phyloP scores from a whole-genome alignment of 192 early-diverging fungal genomes.

The Diversispora epigaea region DNA sequence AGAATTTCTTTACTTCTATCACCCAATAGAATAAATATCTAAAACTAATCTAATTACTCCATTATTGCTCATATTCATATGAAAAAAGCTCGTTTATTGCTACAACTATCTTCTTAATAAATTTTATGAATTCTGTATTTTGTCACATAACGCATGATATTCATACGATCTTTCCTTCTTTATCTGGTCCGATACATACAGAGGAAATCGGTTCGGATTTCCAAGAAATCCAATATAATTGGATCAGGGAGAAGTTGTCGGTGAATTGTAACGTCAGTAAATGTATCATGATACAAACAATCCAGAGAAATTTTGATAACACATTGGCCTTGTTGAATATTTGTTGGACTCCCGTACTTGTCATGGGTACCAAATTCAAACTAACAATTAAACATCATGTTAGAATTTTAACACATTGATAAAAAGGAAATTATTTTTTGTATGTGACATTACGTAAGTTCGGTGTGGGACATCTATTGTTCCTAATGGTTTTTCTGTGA shows the following conservation, averaged over 20 bases:
- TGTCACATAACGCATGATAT: too few species aligned
- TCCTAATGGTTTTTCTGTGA: background rate
- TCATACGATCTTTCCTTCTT: too few species aligned
- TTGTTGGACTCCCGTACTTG: background rate
- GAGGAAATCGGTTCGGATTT: background rate
- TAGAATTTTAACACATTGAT: background rate
- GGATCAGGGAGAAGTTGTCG: background rate
- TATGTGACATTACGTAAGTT: conserved; percentile 8
- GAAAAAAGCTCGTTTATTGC: too few species aligned
- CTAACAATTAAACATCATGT: background rate
- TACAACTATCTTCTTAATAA: too few species aligned
- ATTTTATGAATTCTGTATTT: too few species aligned
- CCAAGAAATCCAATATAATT: background rate
- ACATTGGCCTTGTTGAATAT: background rate
- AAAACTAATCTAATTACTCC: too few species aligned
- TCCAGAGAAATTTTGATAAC: conserved; percentile 8
- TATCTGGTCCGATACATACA: too few species aligned
- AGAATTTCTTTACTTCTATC: too few species aligned
- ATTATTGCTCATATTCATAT: too few species aligned
- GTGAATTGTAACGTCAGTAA: background rate
- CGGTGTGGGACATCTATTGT: background rate
- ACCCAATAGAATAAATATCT: too few species aligned
- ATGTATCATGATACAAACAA: conserved; percentile 12
- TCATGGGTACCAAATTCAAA: conserved; percentile 23
- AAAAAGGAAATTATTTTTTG: background rate